Base-by-base conservation (phyloP, 257 asterid species). In the Vinca minor region DNA sequence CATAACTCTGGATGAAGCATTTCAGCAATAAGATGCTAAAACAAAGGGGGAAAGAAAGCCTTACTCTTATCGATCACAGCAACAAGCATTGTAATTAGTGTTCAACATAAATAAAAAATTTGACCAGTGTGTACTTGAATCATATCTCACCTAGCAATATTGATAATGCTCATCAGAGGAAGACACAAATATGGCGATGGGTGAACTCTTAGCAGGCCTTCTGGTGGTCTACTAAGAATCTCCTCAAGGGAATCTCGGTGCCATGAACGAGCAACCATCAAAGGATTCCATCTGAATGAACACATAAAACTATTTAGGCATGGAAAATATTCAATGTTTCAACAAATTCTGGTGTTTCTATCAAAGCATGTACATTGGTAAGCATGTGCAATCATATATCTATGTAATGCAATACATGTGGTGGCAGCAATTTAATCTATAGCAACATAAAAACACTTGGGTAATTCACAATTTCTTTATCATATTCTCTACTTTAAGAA, bases 181-280 rank as follows among this genome's bases (percentile, higher is more conserved):
- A 89, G 95, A 71, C 95, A 81, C 8, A 89, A 28, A 63, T 73
- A 86, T 42, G 86, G 89, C 15, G 96, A 85, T 42, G 88, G 83
- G 55, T 61, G 75, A 34, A 80, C 75, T 69, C 68, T 81, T 39
- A 63, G 81, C 77, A 68, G 84, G 52, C 68, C 69, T 68, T 63
- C 81, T 71, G 84, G 86, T 21, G 42, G 83, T 64, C 69, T 66
- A 64, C 66, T 78, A 59, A 89, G 84, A 73, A 83, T 77, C 18
- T 82, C 93, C 70, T 84, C 88, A 4, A 89, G 93, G 72, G 83
- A 77, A 67, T 89, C 95, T 80, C 92, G 72, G 77, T 78, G 86
- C 96, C 95, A 86, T 61, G 96, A 89, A 41, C 75, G 91, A 65
- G 96, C 93, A 64, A 86, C 96, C 95, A 83, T 84, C 91, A 84